These are phyloP conservation scores for Eremochloa ophiuroides DNA, from an alignment of 176 grass and related monocot genomes.

Conservation along the genomic window DNA sequence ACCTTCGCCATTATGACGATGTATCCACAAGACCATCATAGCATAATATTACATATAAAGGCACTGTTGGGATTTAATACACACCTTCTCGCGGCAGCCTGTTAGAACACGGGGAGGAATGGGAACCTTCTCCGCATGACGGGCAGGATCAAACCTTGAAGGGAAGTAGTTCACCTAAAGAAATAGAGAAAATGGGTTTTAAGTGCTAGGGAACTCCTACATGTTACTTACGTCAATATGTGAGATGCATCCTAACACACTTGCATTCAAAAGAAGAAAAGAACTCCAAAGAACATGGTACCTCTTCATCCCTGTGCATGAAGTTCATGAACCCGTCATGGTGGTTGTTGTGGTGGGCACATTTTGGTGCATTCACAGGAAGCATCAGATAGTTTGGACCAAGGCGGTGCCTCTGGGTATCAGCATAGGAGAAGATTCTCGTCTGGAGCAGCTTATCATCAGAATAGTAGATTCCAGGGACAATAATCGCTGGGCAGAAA, in stretches of 20 bases:
- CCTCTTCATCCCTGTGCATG: slow-evolving; percentile 95
- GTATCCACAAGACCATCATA: neutral
- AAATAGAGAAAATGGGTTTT: slow-evolving; percentile 4
- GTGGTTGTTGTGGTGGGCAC: slow-evolving; percentile 85
- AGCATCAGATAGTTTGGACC: slow-evolving; percentile 90
- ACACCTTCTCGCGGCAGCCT: slow-evolving; percentile 73
- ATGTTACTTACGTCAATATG: neutral
- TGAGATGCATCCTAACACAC: neutral
- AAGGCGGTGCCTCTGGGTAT: slow-evolving; percentile 87
- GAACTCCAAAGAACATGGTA: neutral
- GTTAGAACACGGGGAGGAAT: slow-evolving; percentile 53
- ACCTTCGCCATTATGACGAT: neutral
- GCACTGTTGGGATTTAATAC: neutral
- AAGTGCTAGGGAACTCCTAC: neutral
- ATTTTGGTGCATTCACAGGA: slow-evolving; percentile 82
- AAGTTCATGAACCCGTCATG: slow-evolving; percentile 88
- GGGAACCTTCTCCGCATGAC: slow-evolving; percentile 65
- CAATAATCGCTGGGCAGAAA: slow-evolving; percentile 82
- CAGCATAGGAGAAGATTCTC: slow-evolving; percentile 80
- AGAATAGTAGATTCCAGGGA: slow-evolving; percentile 87
- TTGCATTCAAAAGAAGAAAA: neutral
- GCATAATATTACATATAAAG: neutral
- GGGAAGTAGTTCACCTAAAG: slow-evolving; percentile 88
- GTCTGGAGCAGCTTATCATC: slow-evolving; percentile 94
- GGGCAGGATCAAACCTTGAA: slow-evolving; percentile 64